Evolutionary conservation across 176 grass and related monocot genomes (phyloP).

Genomic region (Puya raimondii): DNA sequence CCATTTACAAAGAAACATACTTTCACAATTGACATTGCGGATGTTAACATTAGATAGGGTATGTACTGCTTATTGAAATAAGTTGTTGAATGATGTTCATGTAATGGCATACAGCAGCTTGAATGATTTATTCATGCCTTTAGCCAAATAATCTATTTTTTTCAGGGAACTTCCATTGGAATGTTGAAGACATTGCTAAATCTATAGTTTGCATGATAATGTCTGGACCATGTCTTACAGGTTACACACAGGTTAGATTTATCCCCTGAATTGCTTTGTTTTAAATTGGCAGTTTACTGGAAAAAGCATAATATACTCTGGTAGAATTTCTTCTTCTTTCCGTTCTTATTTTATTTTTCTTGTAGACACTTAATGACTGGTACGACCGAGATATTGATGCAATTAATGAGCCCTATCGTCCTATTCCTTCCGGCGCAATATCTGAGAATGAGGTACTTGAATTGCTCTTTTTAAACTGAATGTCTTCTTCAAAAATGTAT

Average conservation of each 20-base stretch:
- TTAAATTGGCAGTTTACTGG: neutral
- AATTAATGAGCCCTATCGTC: conserved; percentile 97
- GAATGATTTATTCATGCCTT: conserved; percentile 7
- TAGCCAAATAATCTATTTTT: conserved; percentile 3
- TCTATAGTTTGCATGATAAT: conserved; percentile 93
- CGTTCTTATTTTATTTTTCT: conserved; percentile 28
- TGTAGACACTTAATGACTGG: conserved; percentile 97
- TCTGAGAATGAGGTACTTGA: conserved; percentile 82
- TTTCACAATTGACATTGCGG: neutral
- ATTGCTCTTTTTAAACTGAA: neutral
- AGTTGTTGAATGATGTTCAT: neutral
- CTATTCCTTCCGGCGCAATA: conserved; percentile 95
- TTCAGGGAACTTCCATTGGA: conserved; percentile 99
- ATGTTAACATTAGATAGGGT: neutral
- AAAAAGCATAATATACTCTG: conserved; percentile 17
- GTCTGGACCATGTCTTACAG: conserved; percentile 96
- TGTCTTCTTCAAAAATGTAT: neutral
- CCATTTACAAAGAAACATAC: neutral
- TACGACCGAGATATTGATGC: conserved; percentile 98
- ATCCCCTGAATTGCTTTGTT: neutral
- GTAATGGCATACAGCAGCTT: neutral
- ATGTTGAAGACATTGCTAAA: conserved; percentile 86
- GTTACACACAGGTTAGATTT: conserved; percentile 79
- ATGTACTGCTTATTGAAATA: neutral
- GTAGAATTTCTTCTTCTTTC: conserved; percentile 3